Conservation (phyloP, 2,329 filamentous ascomycete species). For the Cadophora luteo-olivacea region DNA sequence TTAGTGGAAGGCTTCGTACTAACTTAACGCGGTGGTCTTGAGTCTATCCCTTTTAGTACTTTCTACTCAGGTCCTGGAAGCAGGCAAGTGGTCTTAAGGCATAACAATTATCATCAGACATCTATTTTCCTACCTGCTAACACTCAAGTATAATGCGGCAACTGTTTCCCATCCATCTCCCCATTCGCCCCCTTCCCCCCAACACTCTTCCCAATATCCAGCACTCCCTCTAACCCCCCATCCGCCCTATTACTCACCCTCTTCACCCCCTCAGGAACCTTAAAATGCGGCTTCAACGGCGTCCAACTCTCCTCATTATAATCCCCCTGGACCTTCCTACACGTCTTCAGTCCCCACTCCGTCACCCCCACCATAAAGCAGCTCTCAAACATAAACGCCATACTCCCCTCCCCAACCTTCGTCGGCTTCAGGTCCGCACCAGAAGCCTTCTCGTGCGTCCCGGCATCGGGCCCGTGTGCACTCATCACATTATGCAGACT, state of each 20-base stretch:
- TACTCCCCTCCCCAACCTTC: constrained; percentile 64
- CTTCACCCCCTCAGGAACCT: constrained; percentile 35
- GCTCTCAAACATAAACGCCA: constrained; percentile 71
- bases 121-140: not conserved
- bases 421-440: constrained; percentile 59
- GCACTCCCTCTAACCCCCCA: constrained; percentile 7
- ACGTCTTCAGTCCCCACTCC: constrained; percentile 73
- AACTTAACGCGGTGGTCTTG: too few relatives aligned
- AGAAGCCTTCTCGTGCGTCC: constrained; percentile 61
- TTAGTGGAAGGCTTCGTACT: too few relatives aligned
- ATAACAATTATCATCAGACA: too few relatives aligned
- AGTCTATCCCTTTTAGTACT: too few relatives aligned
- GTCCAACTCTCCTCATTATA: constrained; percentile 76
- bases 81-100: too few relatives aligned
- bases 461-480: constrained; percentile 64
- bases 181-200: constrained; percentile 28
- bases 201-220: constrained; percentile 33
- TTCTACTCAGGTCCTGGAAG: too few relatives aligned
- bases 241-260: constrained; percentile 39
- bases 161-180: constrained; percentile 25
- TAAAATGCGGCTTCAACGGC: constrained; percentile 57
- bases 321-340: constrained; percentile 70
- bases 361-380: constrained; percentile 74
- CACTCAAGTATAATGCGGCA: constrained; percentile 33
- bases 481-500: constrained; percentile 69